Evolutionary conservation across 2,329 filamentous ascomycete species (phyloP).

Genomic region (Botryotinia narcissicola): DNA sequence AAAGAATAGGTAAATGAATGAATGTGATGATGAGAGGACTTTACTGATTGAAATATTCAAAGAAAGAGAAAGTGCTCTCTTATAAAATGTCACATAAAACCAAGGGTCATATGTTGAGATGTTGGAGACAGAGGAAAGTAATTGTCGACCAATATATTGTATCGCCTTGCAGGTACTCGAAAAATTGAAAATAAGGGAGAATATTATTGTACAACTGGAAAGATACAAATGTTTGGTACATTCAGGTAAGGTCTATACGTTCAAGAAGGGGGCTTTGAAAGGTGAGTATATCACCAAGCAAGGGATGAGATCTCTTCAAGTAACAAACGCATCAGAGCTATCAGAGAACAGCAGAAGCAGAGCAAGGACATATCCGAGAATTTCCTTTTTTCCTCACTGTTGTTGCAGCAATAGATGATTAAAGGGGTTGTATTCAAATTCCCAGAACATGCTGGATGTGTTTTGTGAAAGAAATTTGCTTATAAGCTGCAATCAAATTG

Average conservation of each 20-base stretch:
- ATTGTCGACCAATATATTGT: constrained; percentile 18
- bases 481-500: neutral
- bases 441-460: neutral
- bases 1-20: neutral
- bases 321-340: neutral
- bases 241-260: neutral
- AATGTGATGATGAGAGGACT: constrained; percentile 3
- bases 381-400: neutral
- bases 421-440: neutral
- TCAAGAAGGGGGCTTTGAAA: neutral
- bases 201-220: neutral
- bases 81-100: neutral
- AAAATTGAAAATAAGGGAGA: neutral
- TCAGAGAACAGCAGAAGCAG: neutral
- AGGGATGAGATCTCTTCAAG: neutral
- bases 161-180: constrained; percentile 21
- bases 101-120: neutral
- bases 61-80: neutral
- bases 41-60: neutral
- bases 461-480: neutral
- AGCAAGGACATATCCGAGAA: neutral
- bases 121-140: neutral
- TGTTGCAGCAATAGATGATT: neutral
- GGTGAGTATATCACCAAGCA: neutral
- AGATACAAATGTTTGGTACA: neutral